Evolutionary conservation across 805 yeast species (phyloP).

Genomic region (Hanseniaspora vineae): DNA sequence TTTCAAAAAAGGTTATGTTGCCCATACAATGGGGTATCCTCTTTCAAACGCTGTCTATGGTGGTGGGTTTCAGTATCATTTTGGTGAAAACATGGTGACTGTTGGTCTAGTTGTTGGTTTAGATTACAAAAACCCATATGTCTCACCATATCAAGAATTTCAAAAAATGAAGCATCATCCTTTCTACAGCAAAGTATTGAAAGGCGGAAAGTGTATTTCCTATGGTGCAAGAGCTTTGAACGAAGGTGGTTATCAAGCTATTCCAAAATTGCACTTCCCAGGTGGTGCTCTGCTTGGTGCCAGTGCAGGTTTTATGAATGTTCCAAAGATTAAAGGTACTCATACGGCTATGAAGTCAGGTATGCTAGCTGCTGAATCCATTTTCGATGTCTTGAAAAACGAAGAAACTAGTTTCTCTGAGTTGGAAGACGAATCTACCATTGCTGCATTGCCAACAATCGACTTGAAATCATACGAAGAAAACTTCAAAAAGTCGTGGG

Average conservation of each 20-base stretch:
- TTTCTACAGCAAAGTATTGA: slow-evolving; percentile 54
- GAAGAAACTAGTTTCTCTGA: slow-evolving; percentile 29
- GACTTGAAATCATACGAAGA: slow-evolving; percentile 48
- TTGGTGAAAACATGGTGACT: slow-evolving; percentile 83
- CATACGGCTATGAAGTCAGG: slow-evolving; percentile 97
- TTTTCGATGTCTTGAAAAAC: slow-evolving; percentile 37
- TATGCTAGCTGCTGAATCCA: slow-evolving; percentile 83
- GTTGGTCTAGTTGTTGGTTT: slow-evolving; percentile 92
- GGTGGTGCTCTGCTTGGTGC: slow-evolving; percentile 96
- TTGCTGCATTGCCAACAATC: slow-evolving; percentile 24
- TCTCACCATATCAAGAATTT: slow-evolving; percentile 92
- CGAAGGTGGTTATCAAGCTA: slow-evolving; percentile 93
- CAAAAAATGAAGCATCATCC: slow-evolving; percentile 92
- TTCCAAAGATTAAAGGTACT: slow-evolving; percentile 94
- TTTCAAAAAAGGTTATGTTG: slow-evolving; percentile 66
- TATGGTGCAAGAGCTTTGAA: slow-evolving; percentile 94
- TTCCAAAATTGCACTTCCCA: slow-evolving; percentile 84
- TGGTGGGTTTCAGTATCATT: slow-evolving; percentile 95
- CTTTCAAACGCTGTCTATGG: slow-evolving; percentile 66
- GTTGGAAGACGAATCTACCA: slow-evolving; percentile 4
- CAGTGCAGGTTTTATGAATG: slow-evolving; percentile 93
- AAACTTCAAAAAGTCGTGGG: slow-evolving; percentile 69
- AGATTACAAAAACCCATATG: slow-evolving; percentile 89
- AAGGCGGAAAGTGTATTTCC: slow-evolving; percentile 85
- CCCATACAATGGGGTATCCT: slow-evolving; percentile 88